Base-by-base conservation (phyloP, 140 eudicot genomes). In the Ambrosia hybrid region DNA sequence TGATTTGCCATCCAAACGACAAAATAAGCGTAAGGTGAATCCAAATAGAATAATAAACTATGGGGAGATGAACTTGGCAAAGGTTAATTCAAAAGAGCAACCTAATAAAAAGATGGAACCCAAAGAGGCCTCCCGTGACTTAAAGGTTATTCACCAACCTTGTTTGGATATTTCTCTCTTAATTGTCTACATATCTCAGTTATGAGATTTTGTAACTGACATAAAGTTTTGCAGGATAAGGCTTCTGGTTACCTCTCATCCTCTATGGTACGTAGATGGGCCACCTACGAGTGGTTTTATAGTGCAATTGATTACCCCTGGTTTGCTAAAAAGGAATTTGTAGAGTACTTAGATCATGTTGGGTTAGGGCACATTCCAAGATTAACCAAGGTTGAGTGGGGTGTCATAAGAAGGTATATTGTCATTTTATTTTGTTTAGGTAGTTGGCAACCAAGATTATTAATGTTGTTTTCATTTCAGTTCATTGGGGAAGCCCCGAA, bases 291-390 rank as follows among this genome's bases (percentile, higher is more conserved):
- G 79, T 95, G 99, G 97, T 95, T 95, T 81, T 95, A 95, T 75
- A 91, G 97, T 88, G 97, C 95, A 52, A 88, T 95, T 67, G 99
- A 95, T 85, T 91, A 81, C 77, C 97, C 99, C 12, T 95, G 99
- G 99, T 95, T 95, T 82, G 99, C 95, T 26, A 91, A 86, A 82
- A 80, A 82, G 79, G 99, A 95, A 83, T 95, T 95, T 68, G 96
- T 88, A 43, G 97, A 95, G 78, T 95, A 95, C 83, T 76, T 95
- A 56, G 73, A 82, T 69, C 99, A 95, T 82, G 99, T 95, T 75
- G 96, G 99, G 33, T 72, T 95, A 64, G 97, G 99, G 36, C 96
- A 91, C 78, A 88, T 95, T 78, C 97, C 96, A 48, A 91, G 96
- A 79, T 73, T 95, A 81, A 95, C 99, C 70, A 96, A 85, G 76